Evolutionary conservation across 768 basidiomycete genomes (phyloP), one percentile per base, ranked within the genome.

Genomic region (Obba rivulosa): DNA sequence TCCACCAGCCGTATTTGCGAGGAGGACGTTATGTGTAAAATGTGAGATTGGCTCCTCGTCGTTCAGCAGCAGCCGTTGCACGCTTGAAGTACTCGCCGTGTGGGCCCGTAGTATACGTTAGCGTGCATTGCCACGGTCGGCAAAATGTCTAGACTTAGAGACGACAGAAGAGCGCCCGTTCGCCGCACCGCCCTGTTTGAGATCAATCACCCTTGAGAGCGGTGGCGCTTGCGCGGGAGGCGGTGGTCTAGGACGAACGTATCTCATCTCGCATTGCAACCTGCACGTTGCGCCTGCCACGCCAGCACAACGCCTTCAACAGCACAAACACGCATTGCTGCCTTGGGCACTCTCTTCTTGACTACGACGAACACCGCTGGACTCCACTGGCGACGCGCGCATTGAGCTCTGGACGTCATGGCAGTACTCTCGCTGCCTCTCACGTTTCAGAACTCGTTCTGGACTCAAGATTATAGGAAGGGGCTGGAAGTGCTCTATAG

Each of bases 401-500:
- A 38, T 31, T 31, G 13, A 31, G 28, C 28, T 7, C 7, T 31
- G 13, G 34, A 43, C 44, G 63, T 46, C 61, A 93, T 94, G 92
- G 86, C 91, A 53, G 86, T 90, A 55, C 70, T 95, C 53, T 88
- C 91, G 38, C 80, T 94, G 60, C 92, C 92, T n/a, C 74, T 91
- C 50, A 78, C 79, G 14, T 96, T 96, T 64, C 81, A 76, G 48
- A 94, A 95, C 66, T 93, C 92, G 24, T 96, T 96, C 72, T 96
- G 93, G 93, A 80, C 92, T 14, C 85, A 90, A 64, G 91, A 93
- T 70, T 93, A 91, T 62, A 76, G 89, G 39, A 79, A 70, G 50
- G 93, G 92, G 28, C 75, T 96, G 23, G 82, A 95, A 53, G 78
- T 87, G 20, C 67, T 92, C 25, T 91, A 80, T 62, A 66, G 61